Evolutionary conservation across 495 filamentous ascomycete genomes (phyloP).

Genomic region (Acidomyces sp.): DNA sequence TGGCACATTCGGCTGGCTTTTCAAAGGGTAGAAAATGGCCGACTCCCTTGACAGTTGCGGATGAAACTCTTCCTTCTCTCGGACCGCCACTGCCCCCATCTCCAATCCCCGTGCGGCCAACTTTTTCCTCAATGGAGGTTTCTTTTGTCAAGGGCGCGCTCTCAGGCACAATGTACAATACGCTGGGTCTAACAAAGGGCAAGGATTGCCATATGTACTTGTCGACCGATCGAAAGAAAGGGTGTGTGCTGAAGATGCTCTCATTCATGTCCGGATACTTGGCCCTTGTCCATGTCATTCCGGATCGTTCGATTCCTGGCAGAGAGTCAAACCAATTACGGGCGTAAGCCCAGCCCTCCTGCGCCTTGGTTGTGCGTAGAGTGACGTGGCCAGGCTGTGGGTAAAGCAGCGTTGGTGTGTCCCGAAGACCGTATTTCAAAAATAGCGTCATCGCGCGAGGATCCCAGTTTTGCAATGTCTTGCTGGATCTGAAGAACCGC

Average conservation of each 20-base stretch:
- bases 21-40: constrained; percentile 63
- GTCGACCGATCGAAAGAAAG: constrained; percentile 67
- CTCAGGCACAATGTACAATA: constrained; percentile 58
- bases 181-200: constrained; percentile 56
- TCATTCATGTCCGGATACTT: constrained; percentile 19
- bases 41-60: constrained; percentile 48
- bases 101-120: constrained; percentile 48
- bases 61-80: constrained; percentile 46
- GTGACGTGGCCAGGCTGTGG: constrained; percentile 20
- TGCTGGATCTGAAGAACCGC: constrained; percentile 18
- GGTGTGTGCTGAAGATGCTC: constrained; percentile 1
- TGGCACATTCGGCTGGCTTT: constrained; percentile 17
- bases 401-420: constrained; percentile 15
- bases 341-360: constrained; percentile 29
- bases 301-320: constrained; percentile 23
- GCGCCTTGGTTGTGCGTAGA: constrained; percentile 27
- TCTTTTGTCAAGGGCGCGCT: constrained; percentile 1
- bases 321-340: constrained; percentile 13
- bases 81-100: constrained; percentile 53
- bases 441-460: constrained; percentile 18
- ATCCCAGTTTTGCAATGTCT: constrained; percentile 29
- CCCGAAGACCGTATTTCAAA: constrained; percentile 20
- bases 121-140: constrained; percentile 31
- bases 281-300: neutral
- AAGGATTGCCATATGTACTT: constrained; percentile 46